Percentiles rank a stretch among this genome's conserved stretches.
phyloP scores from a whole-genome alignment of 495 filamentous ascomycete species.

The Poronia punctata region DNA sequence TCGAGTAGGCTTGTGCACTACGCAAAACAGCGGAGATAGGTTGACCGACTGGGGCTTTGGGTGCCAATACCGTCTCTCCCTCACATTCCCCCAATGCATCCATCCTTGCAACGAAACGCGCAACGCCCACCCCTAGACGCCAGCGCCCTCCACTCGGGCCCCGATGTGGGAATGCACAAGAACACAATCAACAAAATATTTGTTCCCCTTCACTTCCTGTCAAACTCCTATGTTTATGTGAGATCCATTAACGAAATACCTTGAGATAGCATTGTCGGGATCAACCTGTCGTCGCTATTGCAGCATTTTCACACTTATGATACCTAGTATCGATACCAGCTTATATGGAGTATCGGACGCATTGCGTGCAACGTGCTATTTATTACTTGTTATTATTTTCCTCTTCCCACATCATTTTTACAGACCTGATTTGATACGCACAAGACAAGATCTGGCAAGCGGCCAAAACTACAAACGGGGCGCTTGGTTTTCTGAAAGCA shows the following conservation, averaged over 20 bases:
- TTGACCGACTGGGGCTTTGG: constrained; percentile 1
- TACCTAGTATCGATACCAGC: not conserved
- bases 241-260: not conserved
- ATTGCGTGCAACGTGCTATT: no score
- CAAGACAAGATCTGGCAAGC: no score
- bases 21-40: constrained; percentile 5
- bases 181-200: constrained; percentile 3
- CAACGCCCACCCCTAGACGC: not conserved
- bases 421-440: no score
- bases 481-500: no score
- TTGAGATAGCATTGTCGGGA: not conserved
- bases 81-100: no score
- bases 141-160: not conserved
- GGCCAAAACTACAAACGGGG: no score
- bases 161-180: not conserved
- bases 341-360: no score
- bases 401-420: no score
- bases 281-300: not conserved
- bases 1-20: no score
- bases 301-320: not conserved
- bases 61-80: constrained; percentile 1
- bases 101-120: constrained; percentile 4
- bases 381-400: no score
- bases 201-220: constrained; percentile 2
- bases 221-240: not conserved